These are phyloP conservation scores for Jamesozyma rosinii DNA, from an alignment of 805 yeast species.

Conservation along the genomic window DNA sequence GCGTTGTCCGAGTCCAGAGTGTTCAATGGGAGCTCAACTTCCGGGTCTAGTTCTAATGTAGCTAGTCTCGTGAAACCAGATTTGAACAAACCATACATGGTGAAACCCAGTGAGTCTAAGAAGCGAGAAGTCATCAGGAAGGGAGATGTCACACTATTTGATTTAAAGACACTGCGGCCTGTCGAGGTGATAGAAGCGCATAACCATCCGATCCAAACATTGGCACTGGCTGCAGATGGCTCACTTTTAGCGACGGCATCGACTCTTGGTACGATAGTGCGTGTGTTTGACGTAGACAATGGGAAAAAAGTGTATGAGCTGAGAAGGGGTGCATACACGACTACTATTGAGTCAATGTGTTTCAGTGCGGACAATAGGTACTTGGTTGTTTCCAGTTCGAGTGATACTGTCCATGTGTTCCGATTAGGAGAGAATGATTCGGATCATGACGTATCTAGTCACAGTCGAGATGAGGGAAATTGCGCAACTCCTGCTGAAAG, in stretches of 20 bases:
- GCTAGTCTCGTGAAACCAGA: not conserved
- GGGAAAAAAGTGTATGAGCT: slow-evolving; percentile 55
- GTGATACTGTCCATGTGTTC: slow-evolving; percentile 87
- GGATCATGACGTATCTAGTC: too few species aligned
- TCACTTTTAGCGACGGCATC: slow-evolving; percentile 62
- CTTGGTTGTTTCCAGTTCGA: slow-evolving; percentile 71
- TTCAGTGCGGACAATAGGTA: slow-evolving; percentile 62
- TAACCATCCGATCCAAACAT: slow-evolving; percentile 52
- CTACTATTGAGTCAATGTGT: slow-evolving; percentile 62
- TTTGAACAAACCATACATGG: not conserved
- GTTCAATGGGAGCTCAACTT: not conserved
- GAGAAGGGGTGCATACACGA: slow-evolving; percentile 73
- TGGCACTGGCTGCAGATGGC: slow-evolving; percentile 57
- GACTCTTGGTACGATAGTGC: slow-evolving; percentile 64
- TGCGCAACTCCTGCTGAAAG: too few species aligned
- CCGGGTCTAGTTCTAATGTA: not conserved
- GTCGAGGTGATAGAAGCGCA: slow-evolving; percentile 65
- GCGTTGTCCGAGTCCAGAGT: not conserved
- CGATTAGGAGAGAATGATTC: slow-evolving; percentile 38
- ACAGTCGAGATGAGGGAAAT: too few species aligned
- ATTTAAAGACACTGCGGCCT: slow-evolving; percentile 52
- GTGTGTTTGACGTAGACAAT: slow-evolving; percentile 53
- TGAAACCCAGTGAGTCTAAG: not conserved
- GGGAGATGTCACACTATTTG: slow-evolving; percentile 62
- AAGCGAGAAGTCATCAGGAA: not conserved